phyloP scores from a whole-genome alignment of 352 stramenopile genomes.

The Phytophthora podocarpi region DNA sequence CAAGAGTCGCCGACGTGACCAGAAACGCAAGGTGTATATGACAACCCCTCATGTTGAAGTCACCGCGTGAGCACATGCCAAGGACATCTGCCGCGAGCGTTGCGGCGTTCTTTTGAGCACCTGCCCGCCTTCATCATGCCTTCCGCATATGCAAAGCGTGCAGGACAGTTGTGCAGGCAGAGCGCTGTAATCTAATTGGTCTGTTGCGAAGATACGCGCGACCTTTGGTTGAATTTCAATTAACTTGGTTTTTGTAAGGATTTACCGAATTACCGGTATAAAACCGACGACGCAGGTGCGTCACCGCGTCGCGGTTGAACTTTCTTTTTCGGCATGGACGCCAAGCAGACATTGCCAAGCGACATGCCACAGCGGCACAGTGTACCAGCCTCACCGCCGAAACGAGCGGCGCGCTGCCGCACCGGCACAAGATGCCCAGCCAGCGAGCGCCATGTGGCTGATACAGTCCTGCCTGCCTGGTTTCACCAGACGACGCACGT shows the following conservation, averaged over 20 bases:
- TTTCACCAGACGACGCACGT: no score
- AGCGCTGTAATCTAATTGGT: constrained; percentile 19
- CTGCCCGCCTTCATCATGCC: no score
- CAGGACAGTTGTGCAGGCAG: no score
- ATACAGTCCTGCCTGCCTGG: no score
- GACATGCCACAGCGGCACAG: constrained; percentile 21
- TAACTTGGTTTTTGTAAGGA: constrained; percentile 10
- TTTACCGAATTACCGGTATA: no score
- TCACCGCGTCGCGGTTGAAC: constrained; percentile 25
- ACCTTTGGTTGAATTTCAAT: constrained; percentile 24
- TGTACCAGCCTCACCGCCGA: constrained; percentile 24
- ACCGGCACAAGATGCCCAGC: constrained; percentile 14
- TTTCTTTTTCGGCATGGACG: no score
- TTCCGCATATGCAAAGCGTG: no score
- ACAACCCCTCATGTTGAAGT: constrained; percentile 33
- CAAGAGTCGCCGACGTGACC: constrained; percentile 6
- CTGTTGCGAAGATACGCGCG: constrained; percentile 27
- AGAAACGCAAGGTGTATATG: constrained; percentile 44
- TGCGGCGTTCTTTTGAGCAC: not conserved
- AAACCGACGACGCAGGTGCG: not conserved
- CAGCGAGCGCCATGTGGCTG: no score
- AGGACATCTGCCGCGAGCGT: not conserved
- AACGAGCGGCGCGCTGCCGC: constrained; percentile 14
- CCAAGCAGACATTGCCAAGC: constrained; percentile 14
- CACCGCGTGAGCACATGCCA: not conserved